Conservation (phyloP, 192 early-diverging fungal species). For the Coemansia sp. region DNA sequence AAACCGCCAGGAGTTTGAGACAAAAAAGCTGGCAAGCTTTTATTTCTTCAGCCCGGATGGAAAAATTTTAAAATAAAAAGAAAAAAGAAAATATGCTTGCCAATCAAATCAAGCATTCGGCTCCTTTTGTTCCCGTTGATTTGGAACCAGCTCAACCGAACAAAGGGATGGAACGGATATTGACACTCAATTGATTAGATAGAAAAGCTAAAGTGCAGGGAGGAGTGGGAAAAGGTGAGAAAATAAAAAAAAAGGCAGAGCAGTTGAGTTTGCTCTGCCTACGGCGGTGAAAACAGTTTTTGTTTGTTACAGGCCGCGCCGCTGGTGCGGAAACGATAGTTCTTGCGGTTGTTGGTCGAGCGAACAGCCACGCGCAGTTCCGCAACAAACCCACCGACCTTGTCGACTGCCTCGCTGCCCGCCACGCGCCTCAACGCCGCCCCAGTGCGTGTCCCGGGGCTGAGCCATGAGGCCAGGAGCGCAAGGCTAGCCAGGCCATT, state of each 20-base stretch:
- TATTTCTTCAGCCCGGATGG: not conserved
- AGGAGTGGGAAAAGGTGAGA: not conserved
- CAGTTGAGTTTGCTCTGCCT: conserved; percentile 11
- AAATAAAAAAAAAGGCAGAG: conserved; percentile 4
- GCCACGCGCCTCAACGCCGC: conserved; percentile 43
- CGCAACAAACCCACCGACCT: conserved; percentile 34
- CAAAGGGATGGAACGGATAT: not conserved
- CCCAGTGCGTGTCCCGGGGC: conserved; percentile 36
- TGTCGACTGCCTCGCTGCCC: conserved; percentile 41
- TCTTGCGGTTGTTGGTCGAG: conserved; percentile 21
- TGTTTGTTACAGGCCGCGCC: conserved; percentile 33
- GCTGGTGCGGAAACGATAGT: conserved; percentile 19
- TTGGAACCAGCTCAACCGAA: too few relatives aligned
- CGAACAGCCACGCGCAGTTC: conserved; percentile 19
- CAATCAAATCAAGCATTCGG: conserved; percentile 3
- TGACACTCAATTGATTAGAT: not conserved
- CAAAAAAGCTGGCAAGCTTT: not conserved
- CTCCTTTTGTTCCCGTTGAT: not conserved
- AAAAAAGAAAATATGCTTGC: not conserved
- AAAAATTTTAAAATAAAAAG: not conserved
- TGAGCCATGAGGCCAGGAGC: conserved; percentile 35
- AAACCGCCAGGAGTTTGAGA: not conserved
- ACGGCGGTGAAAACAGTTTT: conserved; percentile 23
- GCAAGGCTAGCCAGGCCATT: conserved; percentile 36
- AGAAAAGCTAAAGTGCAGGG: not conserved